phyloP scores from a whole-genome alignment of 2,329 filamentous ascomycete genomes.

The Curvularia sp. region DNA sequence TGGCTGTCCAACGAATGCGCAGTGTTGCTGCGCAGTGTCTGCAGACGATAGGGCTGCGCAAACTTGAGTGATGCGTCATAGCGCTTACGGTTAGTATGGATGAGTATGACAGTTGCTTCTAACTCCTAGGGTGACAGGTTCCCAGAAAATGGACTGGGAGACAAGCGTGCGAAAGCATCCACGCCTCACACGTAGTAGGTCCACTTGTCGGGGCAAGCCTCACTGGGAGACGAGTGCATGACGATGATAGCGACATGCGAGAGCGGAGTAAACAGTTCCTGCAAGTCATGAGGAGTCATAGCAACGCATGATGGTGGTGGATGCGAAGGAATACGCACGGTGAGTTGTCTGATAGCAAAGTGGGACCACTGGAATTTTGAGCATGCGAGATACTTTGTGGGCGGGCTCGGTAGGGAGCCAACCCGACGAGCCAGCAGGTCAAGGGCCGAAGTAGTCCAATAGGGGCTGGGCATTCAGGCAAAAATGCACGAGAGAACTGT shows the following conservation, averaged over 20 bases:
- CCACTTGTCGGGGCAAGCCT: slow-evolving; percentile 11
- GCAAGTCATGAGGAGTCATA: slow-evolving; percentile 39
- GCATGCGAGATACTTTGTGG: slow-evolving; percentile 38
- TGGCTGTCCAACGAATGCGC: slow-evolving; percentile 40
- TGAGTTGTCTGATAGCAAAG: slow-evolving; percentile 49
- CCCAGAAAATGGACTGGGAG: too few relatives aligned
- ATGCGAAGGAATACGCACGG: slow-evolving; percentile 44
- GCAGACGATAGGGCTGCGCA: slow-evolving; percentile 40
- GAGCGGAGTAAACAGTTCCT: slow-evolving; percentile 41
- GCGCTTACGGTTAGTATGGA: slow-evolving; percentile 16
- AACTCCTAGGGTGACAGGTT: too few relatives aligned
- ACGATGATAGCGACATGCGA: slow-evolving; percentile 16
- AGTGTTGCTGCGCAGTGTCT: slow-evolving; percentile 30
- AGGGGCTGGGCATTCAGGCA: slow-evolving; percentile 25
- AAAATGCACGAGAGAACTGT: slow-evolving; percentile 49
- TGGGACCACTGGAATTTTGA: slow-evolving; percentile 36
- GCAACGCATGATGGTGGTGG: slow-evolving; percentile 28
- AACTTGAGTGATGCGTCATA: slow-evolving; percentile 40
- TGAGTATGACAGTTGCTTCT: slow-evolving; percentile 9
- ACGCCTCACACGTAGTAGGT: slow-evolving; percentile 4
- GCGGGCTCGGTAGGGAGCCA: slow-evolving; percentile 37
- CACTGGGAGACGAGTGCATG: slow-evolving; percentile 9
- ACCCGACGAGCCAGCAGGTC: slow-evolving; percentile 34
- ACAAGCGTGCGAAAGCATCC: slow-evolving; percentile 8
- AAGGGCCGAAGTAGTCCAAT: slow-evolving; percentile 38